Conservation (phyloP, 257 asterid genomes). For the Osmanthus fragrans region DNA sequence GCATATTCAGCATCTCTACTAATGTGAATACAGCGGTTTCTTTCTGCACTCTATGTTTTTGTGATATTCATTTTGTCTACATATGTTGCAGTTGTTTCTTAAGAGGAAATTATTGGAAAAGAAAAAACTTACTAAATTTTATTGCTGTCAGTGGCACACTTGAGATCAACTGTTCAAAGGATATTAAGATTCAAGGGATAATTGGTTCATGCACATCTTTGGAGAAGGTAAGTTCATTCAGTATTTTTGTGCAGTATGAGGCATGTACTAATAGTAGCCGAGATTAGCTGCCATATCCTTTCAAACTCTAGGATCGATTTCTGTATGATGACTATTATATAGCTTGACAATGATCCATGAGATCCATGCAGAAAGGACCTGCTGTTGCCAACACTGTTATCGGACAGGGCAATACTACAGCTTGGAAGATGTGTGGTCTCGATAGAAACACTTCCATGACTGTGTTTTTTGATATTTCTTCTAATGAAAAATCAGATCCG, state of each 20-base stretch:
- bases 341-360: conserved; percentile 32
- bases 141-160: conserved; percentile 67
- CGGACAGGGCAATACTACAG: conserved; percentile 95
- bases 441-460: conserved; percentile 88
- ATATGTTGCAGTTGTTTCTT: conserved; percentile 4
- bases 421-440: conserved; percentile 98
- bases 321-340: conserved; percentile 8
- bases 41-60: not conserved
- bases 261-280: conserved; percentile 8
- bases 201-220: conserved; percentile 96
- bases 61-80: not conserved
- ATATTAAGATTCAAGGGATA: conserved; percentile 90
- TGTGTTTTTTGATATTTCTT: conserved; percentile 92
- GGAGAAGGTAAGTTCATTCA: conserved; percentile 68
- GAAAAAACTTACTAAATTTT: not conserved
- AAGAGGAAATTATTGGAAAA: not conserved
- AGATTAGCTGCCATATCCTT: conserved; percentile 19
- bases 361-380: conserved; percentile 89
- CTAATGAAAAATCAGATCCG: conserved; percentile 89
- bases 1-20: conserved; percentile 2
- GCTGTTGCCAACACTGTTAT: conserved; percentile 79
- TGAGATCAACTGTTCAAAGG: conserved; percentile 96
- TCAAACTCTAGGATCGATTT: not conserved
- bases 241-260: not conserved
- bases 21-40: not conserved